Percentiles rank a stretch among this genome's conserved stretches.
Conservation (phyloP, 2,329 filamentous ascomycete genomes). For the Cordyceps farinosa region DNA sequence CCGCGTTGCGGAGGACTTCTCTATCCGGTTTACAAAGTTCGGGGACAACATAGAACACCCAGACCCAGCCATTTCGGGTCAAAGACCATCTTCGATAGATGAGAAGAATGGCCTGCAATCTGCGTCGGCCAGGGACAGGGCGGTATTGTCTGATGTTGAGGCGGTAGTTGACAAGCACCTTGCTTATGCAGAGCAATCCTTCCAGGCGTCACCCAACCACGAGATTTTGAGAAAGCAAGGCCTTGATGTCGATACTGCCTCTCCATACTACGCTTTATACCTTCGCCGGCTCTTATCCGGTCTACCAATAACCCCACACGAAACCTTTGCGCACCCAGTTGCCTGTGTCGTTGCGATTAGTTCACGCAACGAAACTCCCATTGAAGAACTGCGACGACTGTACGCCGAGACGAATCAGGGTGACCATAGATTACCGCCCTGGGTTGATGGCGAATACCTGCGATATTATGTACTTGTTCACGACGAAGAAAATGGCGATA, state of each 20-base stretch:
- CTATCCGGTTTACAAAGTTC: conserved; percentile 77
- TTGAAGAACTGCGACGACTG: conserved; percentile 79
- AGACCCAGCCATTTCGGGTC: conserved; percentile 35
- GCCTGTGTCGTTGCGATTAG: conserved; percentile 94
- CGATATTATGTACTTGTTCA: conserved; percentile 96
- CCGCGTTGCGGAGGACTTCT: conserved; percentile 82
- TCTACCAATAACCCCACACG: conserved; percentile 73
- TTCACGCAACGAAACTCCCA: conserved; percentile 76
- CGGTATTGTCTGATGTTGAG: conserved; percentile 64
- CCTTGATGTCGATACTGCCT: conserved; percentile 52
- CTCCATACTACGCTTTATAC: conserved; percentile 82
- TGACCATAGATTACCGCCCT: conserved; percentile 68
- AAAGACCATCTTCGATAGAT: conserved; percentile 41
- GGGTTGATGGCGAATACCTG: conserved; percentile 88
- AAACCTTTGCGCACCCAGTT: conserved; percentile 92
- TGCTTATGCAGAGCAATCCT: conserved; percentile 65
- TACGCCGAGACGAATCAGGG: conserved; percentile 84
- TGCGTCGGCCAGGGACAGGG: conserved; percentile 29
- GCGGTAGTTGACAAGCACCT: conserved; percentile 77
- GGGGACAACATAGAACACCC: conserved; percentile 55
- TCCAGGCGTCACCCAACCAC: conserved; percentile 35
- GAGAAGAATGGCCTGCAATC: conserved; percentile 27
- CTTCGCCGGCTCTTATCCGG: conserved; percentile 78
- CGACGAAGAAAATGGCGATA: conserved; percentile 93
- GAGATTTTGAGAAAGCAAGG: conserved; percentile 39